Evolutionary conservation across 2,329 filamentous ascomycete species (phyloP), one percentile per base, ranked within the genome.

Genomic region (Stachybotrys chartarum): DNA sequence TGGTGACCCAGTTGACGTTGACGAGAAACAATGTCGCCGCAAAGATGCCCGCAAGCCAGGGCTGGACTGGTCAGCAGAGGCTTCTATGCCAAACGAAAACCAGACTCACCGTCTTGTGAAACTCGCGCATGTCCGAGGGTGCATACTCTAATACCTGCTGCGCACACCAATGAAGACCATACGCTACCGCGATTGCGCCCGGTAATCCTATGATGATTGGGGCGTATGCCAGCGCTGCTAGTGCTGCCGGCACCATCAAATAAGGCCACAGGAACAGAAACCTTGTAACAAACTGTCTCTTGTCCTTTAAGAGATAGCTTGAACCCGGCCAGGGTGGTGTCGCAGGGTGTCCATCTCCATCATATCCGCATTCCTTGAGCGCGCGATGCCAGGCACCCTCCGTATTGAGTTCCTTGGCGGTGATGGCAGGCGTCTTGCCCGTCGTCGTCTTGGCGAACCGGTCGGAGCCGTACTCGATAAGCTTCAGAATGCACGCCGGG

Each of bases 381-480:
- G 92, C 91, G 61, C 86, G 83, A 61, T 88, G 86, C 90, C 92
- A 97, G 53, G 91, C 85, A 30, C 82, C 79, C 51, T 82, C 78
- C 0, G 91, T 95, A 68, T 94, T 95, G 78, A 99, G 92, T 70
- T 97, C 94, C 62, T 85, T 81, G 1, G 94, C 93, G 8, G 92
- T 95, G 54, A 86, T 82, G 1, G 86, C 83, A 0, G 94, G 94
- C 7, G 91, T 94, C 79, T 99, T 97, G 59, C 93, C 93, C 50
- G 91, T 89, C 54, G 85, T 81, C 31, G 92, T 97, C 73, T 91
- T 88, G 44, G 89, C 91, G 68, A 96, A 97, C 50, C 94, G 84
- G 72, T 99, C 94, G 30, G 92, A 86, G 50, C 94, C 95, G 70
- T 97, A 97, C 75, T 99, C 94, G 62, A 99, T 82, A 49, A 99